A percentile compares a stretch with the other conserved stretches of the same genome.
These are phyloP conservation scores for Microstegium vimineum DNA, from an alignment of 176 grass and related monocot genomes.

Conservation along the genomic window DNA sequence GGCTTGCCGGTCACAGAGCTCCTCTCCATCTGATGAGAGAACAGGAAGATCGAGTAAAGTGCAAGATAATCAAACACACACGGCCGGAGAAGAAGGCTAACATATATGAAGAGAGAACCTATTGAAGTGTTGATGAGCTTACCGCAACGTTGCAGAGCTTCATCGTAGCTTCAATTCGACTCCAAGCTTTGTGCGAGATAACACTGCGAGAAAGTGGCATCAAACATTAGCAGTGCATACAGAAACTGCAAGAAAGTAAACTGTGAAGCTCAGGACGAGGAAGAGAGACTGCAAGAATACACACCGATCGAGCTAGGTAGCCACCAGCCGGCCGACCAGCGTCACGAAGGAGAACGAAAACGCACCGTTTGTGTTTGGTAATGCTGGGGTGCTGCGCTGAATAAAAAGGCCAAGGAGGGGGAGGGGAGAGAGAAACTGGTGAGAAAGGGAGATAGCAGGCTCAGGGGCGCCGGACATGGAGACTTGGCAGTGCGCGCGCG, in stretches of 20 bases:
- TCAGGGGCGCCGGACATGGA: slow-evolving; percentile 5
- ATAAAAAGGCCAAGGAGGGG: slow-evolving; percentile 10
- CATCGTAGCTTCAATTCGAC: not conserved
- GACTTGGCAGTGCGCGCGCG: slow-evolving; percentile 10
- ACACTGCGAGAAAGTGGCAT: slow-evolving; percentile 5
- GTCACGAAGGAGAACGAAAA: not conserved
- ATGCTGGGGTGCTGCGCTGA: not conserved
- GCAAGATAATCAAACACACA: not conserved
- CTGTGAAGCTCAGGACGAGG: not conserved
- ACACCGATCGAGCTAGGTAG: not conserved
- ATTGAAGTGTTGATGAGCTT: not conserved
- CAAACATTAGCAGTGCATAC: not conserved
- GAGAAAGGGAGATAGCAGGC: not conserved
- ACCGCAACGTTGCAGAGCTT: slow-evolving; percentile 7
- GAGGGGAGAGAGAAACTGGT: not conserved
- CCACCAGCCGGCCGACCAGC: not conserved
- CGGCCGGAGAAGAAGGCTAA: not conserved
- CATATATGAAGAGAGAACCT: not conserved
- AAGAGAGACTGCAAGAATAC: not conserved
- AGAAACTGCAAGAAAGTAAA: not conserved
- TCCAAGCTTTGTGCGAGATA: not conserved
- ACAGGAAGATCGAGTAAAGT: slow-evolving; percentile 11
- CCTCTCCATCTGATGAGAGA: slow-evolving; percentile 18
- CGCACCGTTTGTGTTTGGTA: not conserved
- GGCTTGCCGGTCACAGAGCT: not conserved